These are phyloP conservation scores for Pseudocercospora musae DNA, from an alignment of 2,329 filamentous ascomycete species.

Conservation along the genomic window DNA sequence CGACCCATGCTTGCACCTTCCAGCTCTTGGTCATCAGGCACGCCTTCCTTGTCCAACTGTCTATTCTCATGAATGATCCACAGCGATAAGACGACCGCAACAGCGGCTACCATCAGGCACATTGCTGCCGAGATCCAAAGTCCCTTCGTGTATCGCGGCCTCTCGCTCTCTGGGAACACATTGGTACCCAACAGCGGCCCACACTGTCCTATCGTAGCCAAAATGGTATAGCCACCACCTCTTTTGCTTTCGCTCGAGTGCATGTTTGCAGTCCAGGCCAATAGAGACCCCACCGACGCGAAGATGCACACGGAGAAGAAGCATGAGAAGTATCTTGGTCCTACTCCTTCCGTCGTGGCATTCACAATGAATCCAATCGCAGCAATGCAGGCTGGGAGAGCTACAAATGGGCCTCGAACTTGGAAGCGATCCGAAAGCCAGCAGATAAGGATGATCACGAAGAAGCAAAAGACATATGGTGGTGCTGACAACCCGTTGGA, in stretches of 20 bases:
- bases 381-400: constrained; percentile 35
- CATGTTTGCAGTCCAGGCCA: constrained; percentile 40
- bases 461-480: constrained; percentile 42
- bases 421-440: constrained; percentile 39
- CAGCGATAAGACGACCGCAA: constrained; percentile 54
- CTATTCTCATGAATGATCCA: constrained; percentile 60
- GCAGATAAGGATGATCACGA: constrained; percentile 38
- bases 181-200: constrained; percentile 62
- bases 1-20: constrained; percentile 21
- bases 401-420: constrained; percentile 41
- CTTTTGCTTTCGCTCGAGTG: constrained; percentile 39
- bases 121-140: constrained; percentile 60
- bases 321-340: constrained; percentile 38
- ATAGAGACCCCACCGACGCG: constrained; percentile 35
- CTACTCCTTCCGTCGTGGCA: constrained; percentile 35
- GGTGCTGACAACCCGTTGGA: constrained; percentile 41
- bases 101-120: constrained; percentile 56
- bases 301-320: constrained; percentile 43
- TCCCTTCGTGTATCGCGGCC: constrained; percentile 52
- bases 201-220: constrained; percentile 56
- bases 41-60: constrained; percentile 52
- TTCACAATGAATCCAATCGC: constrained; percentile 43
- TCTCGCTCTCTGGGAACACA: constrained; percentile 54
- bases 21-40: constrained; percentile 25
- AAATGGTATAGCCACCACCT: constrained; percentile 37